Evolutionary conservation across 2,329 filamentous ascomycete species (phyloP), one percentile per base, ranked within the genome.

Genomic region (Penicillium brevicompactum): DNA sequence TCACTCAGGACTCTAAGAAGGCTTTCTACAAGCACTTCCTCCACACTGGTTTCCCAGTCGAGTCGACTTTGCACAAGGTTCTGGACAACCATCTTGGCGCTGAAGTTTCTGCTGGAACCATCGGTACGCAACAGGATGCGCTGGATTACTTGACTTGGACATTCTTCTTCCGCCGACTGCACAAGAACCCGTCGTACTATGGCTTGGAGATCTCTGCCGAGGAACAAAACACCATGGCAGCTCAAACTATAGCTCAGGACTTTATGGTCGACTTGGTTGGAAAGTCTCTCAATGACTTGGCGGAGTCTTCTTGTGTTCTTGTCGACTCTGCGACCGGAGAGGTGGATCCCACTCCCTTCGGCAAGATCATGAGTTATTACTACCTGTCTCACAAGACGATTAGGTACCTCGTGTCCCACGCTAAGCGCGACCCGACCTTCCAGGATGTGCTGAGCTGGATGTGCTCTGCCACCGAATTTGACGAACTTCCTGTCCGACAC

Each of bases 331-430:
- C 73, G 3, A 96, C 94, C 61, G 93, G 93, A 42, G 89, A 96
- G 64, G 87, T 99, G 27, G 90, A 96, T 64, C 81, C 93, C 0
- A 97, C 94, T 0, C 88, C 93, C 0, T 83, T 97, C 6, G 94
- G 94, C 67, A 97, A 96, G 78, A 97, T 99, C 69, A 97, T 97
- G 91, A 96, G 90, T 73, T 99, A 97, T 81, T 99, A 99, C 81
- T 99, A 99, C 70, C 87, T 94, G 46, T 95, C 92, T 0, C 94
- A 99, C 78, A 90, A 90, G 75, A 99, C 94, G 0, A 92, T 99
- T 66, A 90, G 94, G 1, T 87, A 91, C 66, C 84, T 99, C 6
- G 85, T 90, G 60, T 82, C 85, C 45, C 84, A 93, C 62, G 90
- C 89, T 22, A 93, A 90, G 67, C 83, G 86, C 0, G 78, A 87